Conservation (phyloP, 108 stramenopile genomes). For the Schizochytrium sp. region DNA sequence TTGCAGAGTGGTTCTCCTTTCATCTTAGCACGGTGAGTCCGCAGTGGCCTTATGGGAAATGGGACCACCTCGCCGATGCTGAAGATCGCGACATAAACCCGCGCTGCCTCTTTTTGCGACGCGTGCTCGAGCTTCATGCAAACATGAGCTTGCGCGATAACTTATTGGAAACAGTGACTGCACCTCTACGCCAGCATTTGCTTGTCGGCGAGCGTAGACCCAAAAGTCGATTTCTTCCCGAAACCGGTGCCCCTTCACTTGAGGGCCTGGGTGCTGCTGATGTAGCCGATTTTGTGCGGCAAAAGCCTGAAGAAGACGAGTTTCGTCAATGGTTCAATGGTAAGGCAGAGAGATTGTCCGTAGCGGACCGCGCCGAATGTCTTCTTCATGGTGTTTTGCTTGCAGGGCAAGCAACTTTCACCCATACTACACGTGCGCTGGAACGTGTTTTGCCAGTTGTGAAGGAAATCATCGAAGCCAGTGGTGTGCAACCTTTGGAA, state of each 20-base stretch:
- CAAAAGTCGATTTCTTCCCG: conserved; percentile 19
- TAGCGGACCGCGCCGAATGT: neutral
- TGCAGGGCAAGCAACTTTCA: neutral
- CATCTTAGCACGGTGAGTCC: neutral
- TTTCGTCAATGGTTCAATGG: neutral
- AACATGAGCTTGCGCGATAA: conserved; percentile 27
- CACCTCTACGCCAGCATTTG: neutral
- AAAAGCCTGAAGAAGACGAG: conserved; percentile 23
- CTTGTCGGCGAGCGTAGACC: conserved; percentile 35
- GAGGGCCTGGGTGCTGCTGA: conserved; percentile 1
- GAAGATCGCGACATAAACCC: neutral
- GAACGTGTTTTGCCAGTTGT: neutral
- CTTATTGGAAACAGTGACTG: neutral
- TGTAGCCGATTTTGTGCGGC: neutral
- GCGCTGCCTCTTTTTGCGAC: neutral
- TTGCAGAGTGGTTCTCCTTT: conserved; percentile 20
- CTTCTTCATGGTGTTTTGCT: neutral
- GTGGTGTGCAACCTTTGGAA: neutral
- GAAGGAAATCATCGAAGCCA: neutral
- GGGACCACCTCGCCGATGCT: conserved; percentile 15
- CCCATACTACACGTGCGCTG: conserved; percentile 11
- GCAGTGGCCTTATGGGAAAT: conserved; percentile 53
- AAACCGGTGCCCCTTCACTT: conserved; percentile 12
- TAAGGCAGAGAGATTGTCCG: neutral
- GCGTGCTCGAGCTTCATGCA: neutral